phyloP scores from a whole-genome alignment of 2,329 filamentous ascomycete species.

The Fusarium tuaranense region DNA sequence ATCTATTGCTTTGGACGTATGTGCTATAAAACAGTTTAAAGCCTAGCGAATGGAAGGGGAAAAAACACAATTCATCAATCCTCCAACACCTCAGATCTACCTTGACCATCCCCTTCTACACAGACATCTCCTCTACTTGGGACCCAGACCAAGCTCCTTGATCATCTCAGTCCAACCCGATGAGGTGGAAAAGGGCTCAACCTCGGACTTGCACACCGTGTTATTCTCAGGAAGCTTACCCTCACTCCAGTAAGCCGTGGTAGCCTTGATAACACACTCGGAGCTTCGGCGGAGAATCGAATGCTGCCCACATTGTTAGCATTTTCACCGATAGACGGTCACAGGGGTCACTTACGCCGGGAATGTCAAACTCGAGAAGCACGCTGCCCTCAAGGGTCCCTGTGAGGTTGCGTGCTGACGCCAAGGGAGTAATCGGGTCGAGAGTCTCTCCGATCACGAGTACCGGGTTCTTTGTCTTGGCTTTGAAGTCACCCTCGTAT shows the following conservation, averaged over 20 bases:
- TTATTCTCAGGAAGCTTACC: background rate
- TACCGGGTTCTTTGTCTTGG: constrained; percentile 49
- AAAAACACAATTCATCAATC: background rate
- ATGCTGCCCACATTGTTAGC: background rate
- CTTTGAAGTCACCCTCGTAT: constrained; percentile 48
- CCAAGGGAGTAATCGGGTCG: constrained; percentile 54
- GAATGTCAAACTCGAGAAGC: constrained; percentile 51
- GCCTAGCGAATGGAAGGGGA: too few relatives aligned
- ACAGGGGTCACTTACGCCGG: constrained; percentile 48
- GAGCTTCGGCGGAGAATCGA: background rate
- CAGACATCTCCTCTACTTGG: background rate
- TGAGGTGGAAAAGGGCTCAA: background rate
- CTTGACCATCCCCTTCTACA: fast-evolving
- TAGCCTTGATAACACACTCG: background rate
- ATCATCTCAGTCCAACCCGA: background rate
- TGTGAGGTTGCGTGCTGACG: constrained; percentile 52
- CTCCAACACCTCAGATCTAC: background rate
- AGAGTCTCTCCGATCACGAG: constrained; percentile 53
- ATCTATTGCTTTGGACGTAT: background rate
- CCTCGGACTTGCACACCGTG: background rate
- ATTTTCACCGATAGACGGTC: too few relatives aligned
- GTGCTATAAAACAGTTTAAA: background rate
- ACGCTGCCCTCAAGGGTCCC: constrained; percentile 52
- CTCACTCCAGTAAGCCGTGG: background rate
- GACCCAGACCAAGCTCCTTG: background rate